Evolutionary conservation across 1,139 yeast species (phyloP).

Genomic region (Sugiyamaella grinbergsii): DNA sequence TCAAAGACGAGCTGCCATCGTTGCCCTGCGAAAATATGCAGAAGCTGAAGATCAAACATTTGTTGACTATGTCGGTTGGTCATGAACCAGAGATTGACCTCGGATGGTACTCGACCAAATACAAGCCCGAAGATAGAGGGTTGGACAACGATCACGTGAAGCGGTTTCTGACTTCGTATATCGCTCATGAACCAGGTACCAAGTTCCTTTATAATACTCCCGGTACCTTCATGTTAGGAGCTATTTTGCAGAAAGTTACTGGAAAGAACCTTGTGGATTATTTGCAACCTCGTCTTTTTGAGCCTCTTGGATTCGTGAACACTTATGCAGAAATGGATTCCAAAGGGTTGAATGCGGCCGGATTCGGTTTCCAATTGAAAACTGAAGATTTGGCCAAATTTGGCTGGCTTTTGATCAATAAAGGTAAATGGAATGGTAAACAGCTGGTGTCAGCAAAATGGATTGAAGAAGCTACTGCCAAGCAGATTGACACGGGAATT

Average conservation of each 20-base stretch:
- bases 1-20: slow-evolving; percentile 21
- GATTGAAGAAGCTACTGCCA: slow-evolving; percentile 20
- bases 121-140: slow-evolving; percentile 13
- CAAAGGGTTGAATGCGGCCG: slow-evolving; percentile 21
- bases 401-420: slow-evolving; percentile 21
- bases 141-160: slow-evolving; percentile 19
- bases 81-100: slow-evolving; percentile 16
- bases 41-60: slow-evolving; percentile 22
- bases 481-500: slow-evolving; percentile 19
- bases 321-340: slow-evolving; percentile 16
- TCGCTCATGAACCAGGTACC: slow-evolving; percentile 24
- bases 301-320: slow-evolving; percentile 24
- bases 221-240: slow-evolving; percentile 26
- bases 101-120: slow-evolving; percentile 13
- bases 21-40: slow-evolving; percentile 24
- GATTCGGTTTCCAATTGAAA: slow-evolving; percentile 25
- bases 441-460: slow-evolving; percentile 23
- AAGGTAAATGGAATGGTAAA: slow-evolving; percentile 26
- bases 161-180: slow-evolving; percentile 24
- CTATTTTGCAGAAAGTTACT: slow-evolving; percentile 22
- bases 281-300: slow-evolving; percentile 24
- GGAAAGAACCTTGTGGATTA: slow-evolving; percentile 24
- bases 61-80: slow-evolving; percentile 27
- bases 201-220: slow-evolving; percentile 23
- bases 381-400: slow-evolving; percentile 25